Conservation (phyloP, 345 rosid genomes). For the Aquilaria yunnanensis region DNA sequence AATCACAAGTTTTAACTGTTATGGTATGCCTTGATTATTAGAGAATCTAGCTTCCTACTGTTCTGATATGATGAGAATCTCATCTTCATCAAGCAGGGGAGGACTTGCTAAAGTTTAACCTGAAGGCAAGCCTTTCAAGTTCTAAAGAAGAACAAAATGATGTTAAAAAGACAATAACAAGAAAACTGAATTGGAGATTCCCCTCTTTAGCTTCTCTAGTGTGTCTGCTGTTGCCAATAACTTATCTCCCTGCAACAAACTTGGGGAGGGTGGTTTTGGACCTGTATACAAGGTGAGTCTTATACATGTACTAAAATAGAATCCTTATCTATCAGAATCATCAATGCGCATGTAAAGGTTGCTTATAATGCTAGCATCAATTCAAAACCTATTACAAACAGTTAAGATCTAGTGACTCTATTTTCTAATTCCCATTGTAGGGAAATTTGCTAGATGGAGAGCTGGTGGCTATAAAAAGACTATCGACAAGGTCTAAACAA, state of each 20-base stretch:
- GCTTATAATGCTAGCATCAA: too few species aligned
- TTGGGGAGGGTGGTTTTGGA: conserved; percentile 44
- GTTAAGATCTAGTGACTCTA: neutral
- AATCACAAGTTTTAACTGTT: too few species aligned
- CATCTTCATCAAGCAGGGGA: too few species aligned
- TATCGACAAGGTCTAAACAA: conserved; percentile 27
- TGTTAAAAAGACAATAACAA: neutral
- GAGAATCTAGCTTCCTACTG: too few species aligned
- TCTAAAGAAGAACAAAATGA: too few species aligned
- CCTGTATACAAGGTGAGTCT: conserved; percentile 20
- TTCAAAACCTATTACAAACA: neutral
- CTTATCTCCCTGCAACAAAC: conserved; percentile 28
- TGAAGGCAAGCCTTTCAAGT: too few species aligned
- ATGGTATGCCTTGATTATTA: too few species aligned
- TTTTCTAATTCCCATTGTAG: conserved; percentile 8
- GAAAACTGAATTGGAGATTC: conserved; percentile 6
- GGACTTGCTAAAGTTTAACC: too few species aligned
- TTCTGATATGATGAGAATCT: too few species aligned
- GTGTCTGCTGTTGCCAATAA: conserved; percentile 19
- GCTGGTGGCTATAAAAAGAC: conserved; percentile 35
- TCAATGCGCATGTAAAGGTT: too few species aligned
- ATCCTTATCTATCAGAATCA: too few species aligned
- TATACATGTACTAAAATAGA: too few species aligned
- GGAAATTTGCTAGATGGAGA: conserved; percentile 28
- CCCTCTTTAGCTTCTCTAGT: conserved; percentile 10